Evolutionary conservation across 208 protist genomes (phyloP).

Genomic region (Leishmania braziliensis): DNA sequence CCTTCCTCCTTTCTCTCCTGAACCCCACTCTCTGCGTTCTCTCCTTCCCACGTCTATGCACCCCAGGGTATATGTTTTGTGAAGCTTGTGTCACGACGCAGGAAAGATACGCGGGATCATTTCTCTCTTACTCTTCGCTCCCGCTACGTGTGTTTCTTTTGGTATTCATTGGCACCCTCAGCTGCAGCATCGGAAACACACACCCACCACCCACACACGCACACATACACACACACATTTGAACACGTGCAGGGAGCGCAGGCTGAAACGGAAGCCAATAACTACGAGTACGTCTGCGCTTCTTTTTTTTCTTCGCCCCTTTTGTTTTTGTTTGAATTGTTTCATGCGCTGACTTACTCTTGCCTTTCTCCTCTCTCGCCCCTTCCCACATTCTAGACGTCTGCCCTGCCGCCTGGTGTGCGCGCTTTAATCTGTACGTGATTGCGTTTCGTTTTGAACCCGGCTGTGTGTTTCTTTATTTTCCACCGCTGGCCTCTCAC

Average conservation of each 20-base stretch:
- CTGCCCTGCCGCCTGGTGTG: neutral
- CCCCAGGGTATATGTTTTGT: neutral
- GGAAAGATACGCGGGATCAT: neutral
- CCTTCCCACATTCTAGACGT: neutral
- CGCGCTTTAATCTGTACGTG: neutral
- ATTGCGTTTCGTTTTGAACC: neutral
- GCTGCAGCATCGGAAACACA: neutral
- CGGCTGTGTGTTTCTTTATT: neutral
- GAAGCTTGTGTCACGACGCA: neutral
- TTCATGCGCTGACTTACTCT: neutral
- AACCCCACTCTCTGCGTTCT: neutral
- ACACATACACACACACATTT: neutral
- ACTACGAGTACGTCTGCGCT: neutral
- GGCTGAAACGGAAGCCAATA: no score
- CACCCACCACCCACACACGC: neutral
- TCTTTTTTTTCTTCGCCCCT: neutral
- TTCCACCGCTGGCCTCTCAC: no score
- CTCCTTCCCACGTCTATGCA: neutral
- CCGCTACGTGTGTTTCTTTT: neutral
- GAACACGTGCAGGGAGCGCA: neutral
- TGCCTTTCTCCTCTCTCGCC: neutral
- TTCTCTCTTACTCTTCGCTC: neutral
- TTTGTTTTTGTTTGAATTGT: slow-evolving; percentile 6
- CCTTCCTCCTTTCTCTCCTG: neutral
- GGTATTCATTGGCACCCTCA: neutral